phyloP scores from a whole-genome alignment of 2,329 filamentous ascomycete species.

The Stromatinia cepivora region DNA sequence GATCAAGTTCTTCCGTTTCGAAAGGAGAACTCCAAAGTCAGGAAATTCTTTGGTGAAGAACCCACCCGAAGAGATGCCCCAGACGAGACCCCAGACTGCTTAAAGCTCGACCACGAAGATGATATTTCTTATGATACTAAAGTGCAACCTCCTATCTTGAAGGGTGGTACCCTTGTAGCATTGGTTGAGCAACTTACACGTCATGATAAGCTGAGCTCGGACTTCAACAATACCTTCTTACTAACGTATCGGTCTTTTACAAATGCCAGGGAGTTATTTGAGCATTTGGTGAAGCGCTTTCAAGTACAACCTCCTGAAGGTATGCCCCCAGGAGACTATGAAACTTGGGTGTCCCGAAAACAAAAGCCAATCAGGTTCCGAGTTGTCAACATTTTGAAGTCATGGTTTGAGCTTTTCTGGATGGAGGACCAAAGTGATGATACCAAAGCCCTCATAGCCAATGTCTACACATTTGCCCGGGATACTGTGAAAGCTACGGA shows the following conservation, averaged over 20 bases:
- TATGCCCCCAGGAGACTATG: slow-evolving; percentile 71
- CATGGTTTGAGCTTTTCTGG: slow-evolving; percentile 98
- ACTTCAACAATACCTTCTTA: slow-evolving; percentile 96
- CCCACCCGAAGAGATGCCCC: slow-evolving; percentile 46
- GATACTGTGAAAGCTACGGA: slow-evolving; percentile 92
- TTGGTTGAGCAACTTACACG: slow-evolving; percentile 93
- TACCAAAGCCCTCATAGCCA: slow-evolving; percentile 79
- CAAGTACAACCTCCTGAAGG: slow-evolving; percentile 88
- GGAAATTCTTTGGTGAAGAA: slow-evolving; percentile 66
- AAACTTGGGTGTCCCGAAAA: slow-evolving; percentile 88
- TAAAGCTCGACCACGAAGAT: slow-evolving; percentile 82
- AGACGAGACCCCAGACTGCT: slow-evolving; percentile 80
- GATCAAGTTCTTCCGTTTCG: slow-evolving; percentile 52
- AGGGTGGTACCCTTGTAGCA: slow-evolving; percentile 84
- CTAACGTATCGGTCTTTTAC: slow-evolving; percentile 97
- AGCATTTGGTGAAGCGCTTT: slow-evolving; percentile 88
- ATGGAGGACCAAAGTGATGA: slow-evolving; percentile 91
- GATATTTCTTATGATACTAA: slow-evolving; percentile 92
- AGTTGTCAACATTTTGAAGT: slow-evolving; percentile 96
- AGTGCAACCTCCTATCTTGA: slow-evolving; percentile 70
- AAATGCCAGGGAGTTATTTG: slow-evolving; percentile 84
- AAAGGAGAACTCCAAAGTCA: slow-evolving; percentile 63
- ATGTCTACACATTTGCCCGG: slow-evolving; percentile 87
- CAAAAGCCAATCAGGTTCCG: slow-evolving; percentile 95
- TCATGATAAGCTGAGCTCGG: slow-evolving; percentile 92